Evolutionary conservation across 1,284 basidiomycete genomes (phyloP), one percentile per base, ranked within the genome.

Genomic region (Pascua guehoae): DNA sequence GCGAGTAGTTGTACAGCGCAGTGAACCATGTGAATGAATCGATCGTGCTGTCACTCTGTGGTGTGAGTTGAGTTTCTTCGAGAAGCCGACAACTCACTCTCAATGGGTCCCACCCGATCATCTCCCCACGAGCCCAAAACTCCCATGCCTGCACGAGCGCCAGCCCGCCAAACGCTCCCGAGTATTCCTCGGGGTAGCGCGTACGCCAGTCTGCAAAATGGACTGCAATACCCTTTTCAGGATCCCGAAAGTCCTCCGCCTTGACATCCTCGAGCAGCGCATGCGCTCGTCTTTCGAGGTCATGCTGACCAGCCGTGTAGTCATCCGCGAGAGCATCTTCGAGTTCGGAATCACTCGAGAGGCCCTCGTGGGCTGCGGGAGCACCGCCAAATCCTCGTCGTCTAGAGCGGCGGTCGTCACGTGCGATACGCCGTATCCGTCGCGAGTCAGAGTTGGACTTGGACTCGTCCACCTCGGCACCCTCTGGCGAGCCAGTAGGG

Each of bases 61-160:
- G 11, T 14, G 55, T 57, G 37, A 57, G 49, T n/a, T 43, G 1
- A 36, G 11, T 36, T 38, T 45, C 16, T 17, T 12, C 43, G 5
- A 15, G 24, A 36, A 7, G 8, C 4, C 12, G 17, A 12, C 4
- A 24, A 78, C 83, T 64, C 68, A 89, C 90, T 77, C 88, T 83
- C 37, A 94, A 81, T 43, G 89, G 89, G 71, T 92, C 86, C 92
- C 94, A 96, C 3, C 86, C 86, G 5, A 89, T 78, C 70, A 88
- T 83, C 76, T 97, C 94, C 49, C 92, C 79, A 52, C 92, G 81
- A 17, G 86, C 86, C 91, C 92, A 97, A 73, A 95, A 96, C 76
- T 96, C 93, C 93, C 94, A 97, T 41, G 89, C 90, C 57, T 88
- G 87, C 0, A 95, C 87, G 55, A 95, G 83, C 0, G 88, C 90